phyloP scores from a whole-genome alignment of 2,329 filamentous ascomycete genomes.

The Colletotrichum chrysophilum region DNA sequence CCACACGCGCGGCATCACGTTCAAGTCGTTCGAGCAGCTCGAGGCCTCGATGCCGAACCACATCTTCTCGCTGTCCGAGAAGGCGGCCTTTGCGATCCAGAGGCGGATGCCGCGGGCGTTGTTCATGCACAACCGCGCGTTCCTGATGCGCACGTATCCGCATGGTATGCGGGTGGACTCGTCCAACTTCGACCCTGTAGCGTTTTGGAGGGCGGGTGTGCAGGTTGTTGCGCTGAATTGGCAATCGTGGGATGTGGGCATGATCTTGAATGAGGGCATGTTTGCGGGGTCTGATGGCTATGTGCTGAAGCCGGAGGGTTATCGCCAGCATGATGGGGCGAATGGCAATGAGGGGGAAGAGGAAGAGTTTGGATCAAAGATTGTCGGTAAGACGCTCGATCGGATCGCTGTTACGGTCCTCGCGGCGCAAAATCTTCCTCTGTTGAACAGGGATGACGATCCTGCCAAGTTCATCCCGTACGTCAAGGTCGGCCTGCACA shows the following conservation, averaged over 20 bases:
- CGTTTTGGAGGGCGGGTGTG: constrained; percentile 87
- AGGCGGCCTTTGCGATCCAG: constrained; percentile 66
- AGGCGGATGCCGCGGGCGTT: constrained; percentile 56
- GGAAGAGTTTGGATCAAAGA: constrained; percentile 38
- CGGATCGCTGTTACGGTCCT: constrained; percentile 72
- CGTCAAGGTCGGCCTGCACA: constrained; percentile 83
- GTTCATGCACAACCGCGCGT: constrained; percentile 82
- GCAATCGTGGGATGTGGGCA: constrained; percentile 88
- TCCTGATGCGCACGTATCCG: constrained; percentile 88
- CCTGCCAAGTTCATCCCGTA: constrained; percentile 74
- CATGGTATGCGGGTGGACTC: constrained; percentile 82
- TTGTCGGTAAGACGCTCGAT: constrained; percentile 65
- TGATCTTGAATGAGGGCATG: constrained; percentile 97
- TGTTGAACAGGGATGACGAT: constrained; percentile 60
- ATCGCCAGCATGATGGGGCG: not conserved
- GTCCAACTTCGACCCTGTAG: constrained; percentile 83
- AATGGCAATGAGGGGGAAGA: not conserved
- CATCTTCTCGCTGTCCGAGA: constrained; percentile 72
- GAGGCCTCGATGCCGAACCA: constrained; percentile 69
- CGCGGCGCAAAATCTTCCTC: constrained; percentile 76
- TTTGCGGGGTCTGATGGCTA: constrained; percentile 83
- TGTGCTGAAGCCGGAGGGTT: constrained; percentile 79
- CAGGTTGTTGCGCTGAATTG: constrained; percentile 94
- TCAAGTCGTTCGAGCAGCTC: constrained; percentile 78
- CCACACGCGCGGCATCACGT: constrained; percentile 84